Evolutionary conservation across 306 rosid genomes (phyloP), one percentile per base, ranked within the genome.

Genomic region (Hippophae tibetana): DNA sequence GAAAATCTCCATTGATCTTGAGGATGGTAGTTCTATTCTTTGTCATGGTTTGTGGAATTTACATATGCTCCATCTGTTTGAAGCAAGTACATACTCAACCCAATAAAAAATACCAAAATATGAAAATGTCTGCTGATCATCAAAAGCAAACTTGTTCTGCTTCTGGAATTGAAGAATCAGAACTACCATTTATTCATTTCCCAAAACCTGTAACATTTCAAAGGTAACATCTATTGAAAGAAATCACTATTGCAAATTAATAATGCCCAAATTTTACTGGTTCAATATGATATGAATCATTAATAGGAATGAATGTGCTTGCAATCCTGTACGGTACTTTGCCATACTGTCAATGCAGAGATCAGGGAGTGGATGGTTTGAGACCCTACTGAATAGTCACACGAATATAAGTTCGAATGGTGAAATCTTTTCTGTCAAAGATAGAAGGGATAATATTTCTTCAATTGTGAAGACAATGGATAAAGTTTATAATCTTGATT

Each of bases 181-280:
- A 79, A 77, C 11, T 77, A 18, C 77, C 78, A 6, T 82, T 70
- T 47, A 71, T 82, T 69, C 86, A 86, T 59, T 86, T 73, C 61
- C 94, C 89, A 58, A 18, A 75, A 54, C 94, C 94, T 49, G 57
- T 53, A 49, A 78, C 86, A 42, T 80, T 61, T 64, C 45, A 48
- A 64, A 86, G 94, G 94, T 74, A 66, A 31, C 38, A 31, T 31
- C 38, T 31, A 2, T 31, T 31, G 38, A 31, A 31, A 31, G 4
- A 31, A 31, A 31, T 31, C 38, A 31, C 6, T 64, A 26, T 1
- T 13, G 18, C 27, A 3, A 60, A 27, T 54, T 14, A 9, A 18
- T 18, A 18, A 18, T 18, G 1, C 45, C 26, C 13, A 43, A 55
- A 12, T n/a, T 42, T 13, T 9, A 5, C n/a, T 47, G 7, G 38